Evolutionary conservation across 208 protist genomes (phyloP).

Genomic region (Trypanosoma avium): DNA sequence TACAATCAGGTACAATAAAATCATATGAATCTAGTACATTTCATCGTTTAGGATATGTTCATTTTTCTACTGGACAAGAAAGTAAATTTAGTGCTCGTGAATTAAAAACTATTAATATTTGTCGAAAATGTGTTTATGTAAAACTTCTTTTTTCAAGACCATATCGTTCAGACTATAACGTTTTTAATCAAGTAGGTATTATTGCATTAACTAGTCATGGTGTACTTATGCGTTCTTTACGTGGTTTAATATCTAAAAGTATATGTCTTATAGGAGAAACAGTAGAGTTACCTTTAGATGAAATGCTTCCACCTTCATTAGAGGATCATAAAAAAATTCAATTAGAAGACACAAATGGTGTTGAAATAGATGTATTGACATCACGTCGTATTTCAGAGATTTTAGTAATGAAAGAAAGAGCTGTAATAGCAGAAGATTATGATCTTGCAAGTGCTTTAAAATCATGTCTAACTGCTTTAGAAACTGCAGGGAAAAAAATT

Average conservation of each 20-base stretch:
- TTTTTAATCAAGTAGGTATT: conserved; percentile 87
- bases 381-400: conserved; percentile 47
- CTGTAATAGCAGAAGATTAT: conserved; percentile 87
- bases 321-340: conserved; percentile 6
- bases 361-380: conserved; percentile 33
- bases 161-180: conserved; percentile 78
- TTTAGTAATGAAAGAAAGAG: conserved; percentile 57
- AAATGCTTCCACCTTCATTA: conserved; percentile 66
- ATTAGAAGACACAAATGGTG: conserved; percentile 11
- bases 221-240: conserved; percentile 40
- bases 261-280: conserved; percentile 52
- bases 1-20: conserved; percentile 43
- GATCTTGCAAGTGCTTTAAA: conserved; percentile 79
- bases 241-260: conserved; percentile 15
- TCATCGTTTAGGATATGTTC: conserved; percentile 76
- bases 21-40: conserved; percentile 62
- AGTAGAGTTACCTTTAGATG: conserved; percentile 58
- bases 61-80: conserved; percentile 62
- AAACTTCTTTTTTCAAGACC: conserved; percentile 80
- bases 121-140: conserved; percentile 68
- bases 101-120: conserved; percentile 88
- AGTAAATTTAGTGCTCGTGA: conserved; percentile 66
- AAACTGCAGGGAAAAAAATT: conserved; percentile 46
- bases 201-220: conserved; percentile 80
- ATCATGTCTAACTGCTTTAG: conserved; percentile 47